A percentile compares a stretch with the other conserved stretches of the same genome.
Evolutionary conservation across 2,329 filamentous ascomycete species (phyloP).

Genomic region (Pestalotiopsis fici): DNA sequence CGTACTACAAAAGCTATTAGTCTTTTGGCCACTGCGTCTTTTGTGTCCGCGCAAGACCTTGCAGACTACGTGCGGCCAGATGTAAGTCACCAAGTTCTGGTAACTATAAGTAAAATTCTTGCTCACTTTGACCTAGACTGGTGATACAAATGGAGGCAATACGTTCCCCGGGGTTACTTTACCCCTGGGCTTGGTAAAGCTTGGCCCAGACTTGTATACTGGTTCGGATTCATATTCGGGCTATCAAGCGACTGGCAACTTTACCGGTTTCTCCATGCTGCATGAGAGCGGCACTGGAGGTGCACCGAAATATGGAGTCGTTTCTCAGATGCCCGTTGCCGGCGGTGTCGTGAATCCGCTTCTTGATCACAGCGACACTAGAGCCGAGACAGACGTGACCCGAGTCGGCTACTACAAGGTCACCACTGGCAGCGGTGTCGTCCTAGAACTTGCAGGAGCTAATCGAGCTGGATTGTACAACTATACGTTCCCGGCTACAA

Average conservation of each 20-base stretch:
- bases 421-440: conserved; percentile 53
- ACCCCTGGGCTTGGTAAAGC: conserved; percentile 50
- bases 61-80: conserved; percentile 22
- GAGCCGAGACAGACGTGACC: conserved; percentile 50
- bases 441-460: conserved; percentile 58
- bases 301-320: conserved; percentile 69
- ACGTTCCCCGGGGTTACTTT: conserved; percentile 51
- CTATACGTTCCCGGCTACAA: conserved; percentile 55
- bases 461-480: conserved; percentile 59
- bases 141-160: conserved; percentile 46
- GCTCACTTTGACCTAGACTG: conserved; percentile 36
- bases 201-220: conserved; percentile 50
- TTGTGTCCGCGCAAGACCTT: conserved; percentile 16
- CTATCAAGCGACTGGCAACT: conserved; percentile 49
- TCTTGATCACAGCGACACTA: conserved; percentile 53
- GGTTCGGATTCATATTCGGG: conserved; percentile 55
- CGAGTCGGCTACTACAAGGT: conserved; percentile 65
- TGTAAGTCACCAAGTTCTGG: conserved; percentile 15
- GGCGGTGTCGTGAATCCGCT: conserved; percentile 55
- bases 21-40: conserved; percentile 11
- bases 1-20: conserved; percentile 13
- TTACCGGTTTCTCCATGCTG: conserved; percentile 64
- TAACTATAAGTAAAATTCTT: not conserved
- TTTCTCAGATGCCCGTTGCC: conserved; percentile 58
- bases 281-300: conserved; percentile 70